Percentiles rank a stretch among this genome's conserved stretches.
phyloP scores from a whole-genome alignment of 108 stramenopile genomes.

The Cyclotella atomus region DNA sequence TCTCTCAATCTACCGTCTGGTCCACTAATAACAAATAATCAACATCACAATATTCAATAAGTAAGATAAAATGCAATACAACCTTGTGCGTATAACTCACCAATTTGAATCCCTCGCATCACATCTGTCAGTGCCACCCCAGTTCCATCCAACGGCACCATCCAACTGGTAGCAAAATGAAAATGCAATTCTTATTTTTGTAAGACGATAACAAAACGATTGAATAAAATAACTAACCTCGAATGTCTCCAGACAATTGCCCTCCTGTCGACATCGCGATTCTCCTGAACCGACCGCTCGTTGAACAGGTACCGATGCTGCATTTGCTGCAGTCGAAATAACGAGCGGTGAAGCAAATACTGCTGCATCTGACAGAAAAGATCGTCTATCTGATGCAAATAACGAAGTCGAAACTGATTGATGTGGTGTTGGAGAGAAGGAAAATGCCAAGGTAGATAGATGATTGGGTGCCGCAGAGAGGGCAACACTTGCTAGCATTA shows the following conservation, averaged over 20 bases:
- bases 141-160: constrained; percentile 88
- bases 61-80: too few species aligned
- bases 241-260: constrained; percentile 80
- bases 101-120: constrained; percentile 78
- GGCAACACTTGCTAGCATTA: too few species aligned
- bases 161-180: constrained; percentile 61
- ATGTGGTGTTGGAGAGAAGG: neutral
- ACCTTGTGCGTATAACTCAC: too few species aligned
- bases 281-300: constrained; percentile 80
- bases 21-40: constrained; percentile 29
- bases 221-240: constrained; percentile 30
- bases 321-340: too few species aligned
- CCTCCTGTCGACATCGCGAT: constrained; percentile 63
- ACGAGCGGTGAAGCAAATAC: too few species aligned
- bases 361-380: constrained; percentile 15
- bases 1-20: constrained; percentile 64
- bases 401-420: too few species aligned
- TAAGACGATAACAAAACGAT: neutral
- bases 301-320: constrained; percentile 61
- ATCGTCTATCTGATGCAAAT: constrained; percentile 17
- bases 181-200: neutral
- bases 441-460: too few species aligned
- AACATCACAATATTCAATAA: neutral
- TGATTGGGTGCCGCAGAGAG: too few species aligned
- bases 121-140: constrained; percentile 86